phyloP scores from a whole-genome alignment of 805 yeast genomes.

The Starmera caribaea region DNA sequence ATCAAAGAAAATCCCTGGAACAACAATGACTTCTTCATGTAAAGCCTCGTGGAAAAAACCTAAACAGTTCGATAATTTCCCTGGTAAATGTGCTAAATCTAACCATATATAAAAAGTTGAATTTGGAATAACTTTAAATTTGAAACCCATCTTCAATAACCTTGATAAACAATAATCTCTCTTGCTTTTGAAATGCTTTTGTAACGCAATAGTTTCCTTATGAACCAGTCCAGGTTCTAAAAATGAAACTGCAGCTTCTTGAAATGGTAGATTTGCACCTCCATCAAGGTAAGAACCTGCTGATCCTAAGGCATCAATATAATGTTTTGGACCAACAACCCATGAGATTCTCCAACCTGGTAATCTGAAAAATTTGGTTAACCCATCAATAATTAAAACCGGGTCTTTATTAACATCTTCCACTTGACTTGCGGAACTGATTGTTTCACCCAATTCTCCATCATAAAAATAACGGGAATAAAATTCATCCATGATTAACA shows the following conservation, averaged over 20 bases:
- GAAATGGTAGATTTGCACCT: conserved; percentile 54
- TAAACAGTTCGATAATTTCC: conserved; percentile 44
- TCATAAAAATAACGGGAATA: conserved; percentile 48
- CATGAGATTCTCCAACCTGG: conserved; percentile 62
- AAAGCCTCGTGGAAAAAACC: conserved; percentile 57
- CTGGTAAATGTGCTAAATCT: conserved; percentile 44
- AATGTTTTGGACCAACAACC: conserved; percentile 54
- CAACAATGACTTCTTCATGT: conserved; percentile 49
- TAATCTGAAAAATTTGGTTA: conserved; percentile 50
- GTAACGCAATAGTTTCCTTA: conserved; percentile 47
- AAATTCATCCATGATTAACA: conserved; percentile 55
- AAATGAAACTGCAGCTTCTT: conserved; percentile 47
- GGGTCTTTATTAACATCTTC: conserved; percentile 50
- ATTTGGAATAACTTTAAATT: conserved; percentile 39
- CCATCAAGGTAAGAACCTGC: conserved; percentile 56
- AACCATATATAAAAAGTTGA: conserved; percentile 55
- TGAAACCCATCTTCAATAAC: conserved; percentile 43
- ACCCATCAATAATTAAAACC: conserved; percentile 48
- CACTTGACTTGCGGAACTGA: conserved; percentile 40
- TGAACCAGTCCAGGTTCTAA: conserved; percentile 40
- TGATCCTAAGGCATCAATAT: conserved; percentile 42
- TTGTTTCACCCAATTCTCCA: conserved; percentile 44
- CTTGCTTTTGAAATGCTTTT: conserved; percentile 45
- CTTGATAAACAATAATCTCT: conserved; percentile 45
- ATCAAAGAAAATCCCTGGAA: conserved; percentile 55